phyloP scores from a whole-genome alignment of 495 filamentous ascomycete genomes.

The Recurvomyces mirabilis region DNA sequence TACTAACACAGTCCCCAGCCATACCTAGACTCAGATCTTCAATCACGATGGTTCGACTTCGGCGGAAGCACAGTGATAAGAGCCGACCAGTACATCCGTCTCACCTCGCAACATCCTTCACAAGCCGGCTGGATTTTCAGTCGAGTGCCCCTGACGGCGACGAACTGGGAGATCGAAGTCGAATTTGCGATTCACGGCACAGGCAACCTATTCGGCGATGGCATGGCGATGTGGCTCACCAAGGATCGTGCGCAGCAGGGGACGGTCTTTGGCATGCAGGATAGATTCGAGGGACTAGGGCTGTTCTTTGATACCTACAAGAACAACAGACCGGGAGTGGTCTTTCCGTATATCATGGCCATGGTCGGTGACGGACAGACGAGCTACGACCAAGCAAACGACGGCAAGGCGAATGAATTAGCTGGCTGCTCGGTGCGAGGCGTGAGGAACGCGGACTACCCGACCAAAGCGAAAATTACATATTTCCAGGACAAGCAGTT shows the following conservation, averaged over 20 bases:
- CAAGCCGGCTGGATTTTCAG: conserved; percentile 90
- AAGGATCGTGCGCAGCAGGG: conserved; percentile 75
- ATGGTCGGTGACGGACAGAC: conserved; percentile 92
- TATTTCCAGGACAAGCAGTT: conserved; percentile 95
- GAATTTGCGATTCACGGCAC: conserved; percentile 83
- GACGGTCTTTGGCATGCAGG: conserved; percentile 76
- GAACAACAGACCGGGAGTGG: conserved; percentile 90
- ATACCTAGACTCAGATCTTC: conserved; percentile 95
- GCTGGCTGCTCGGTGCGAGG: conserved; percentile 93
- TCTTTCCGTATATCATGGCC: conserved; percentile 98
- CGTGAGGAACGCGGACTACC: conserved; percentile 61
- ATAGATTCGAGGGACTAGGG: conserved; percentile 88
- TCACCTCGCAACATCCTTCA: conserved; percentile 80
- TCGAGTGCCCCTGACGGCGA: conserved; percentile 85
- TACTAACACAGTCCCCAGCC: conserved; percentile 45
- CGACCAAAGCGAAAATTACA: conserved; percentile 78
- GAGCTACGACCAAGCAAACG: conserved; percentile 82
- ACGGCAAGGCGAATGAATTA: conserved; percentile 86
- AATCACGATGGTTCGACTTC: conserved; percentile 99
- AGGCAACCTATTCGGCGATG: conserved; percentile 87
- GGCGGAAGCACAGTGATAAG: conserved; percentile 90
- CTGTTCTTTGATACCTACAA: conserved; percentile 99
- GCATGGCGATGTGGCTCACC: conserved; percentile 97
- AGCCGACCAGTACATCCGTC: conserved; percentile 88
- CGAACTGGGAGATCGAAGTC: conserved; percentile 97